Base-by-base conservation (phyloP, 2,329 filamentous ascomycete species). In the Colletotrichum nymphaeae region DNA sequence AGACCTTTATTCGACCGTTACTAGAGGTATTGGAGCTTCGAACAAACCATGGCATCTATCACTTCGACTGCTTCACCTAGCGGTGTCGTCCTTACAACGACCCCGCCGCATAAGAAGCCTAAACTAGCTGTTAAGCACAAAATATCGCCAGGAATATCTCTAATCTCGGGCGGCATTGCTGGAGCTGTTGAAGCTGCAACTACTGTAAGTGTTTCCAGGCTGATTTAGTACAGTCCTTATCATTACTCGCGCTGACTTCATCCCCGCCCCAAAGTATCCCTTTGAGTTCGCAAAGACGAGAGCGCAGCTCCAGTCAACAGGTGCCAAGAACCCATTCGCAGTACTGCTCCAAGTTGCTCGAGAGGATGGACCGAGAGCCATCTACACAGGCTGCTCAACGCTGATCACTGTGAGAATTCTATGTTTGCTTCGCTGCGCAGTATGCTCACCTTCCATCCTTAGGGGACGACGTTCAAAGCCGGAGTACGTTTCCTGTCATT, bases 251-350 rank as follows among this genome's bases (percentile, higher is more conserved):
- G 32, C 32, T 55, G 7, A 19, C 28, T 19, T 5, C 5, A 8
- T 7, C 52, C 11, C 3, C 52, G 1, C 11, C 9, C 32, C 32
- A 12, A 42, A 87, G 83, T 92, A 92, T 79, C 91, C 91, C 0
- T 89, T 93, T 76, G 91, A 93, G 78, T 93, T 92, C 76, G 90
- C 91, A 67, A 93, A 93, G 80, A 93, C 91, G 0, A 84, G 89
- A 67, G 86, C 90, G 3, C 90, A 93, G 75, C 83, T 92, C n/a
- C 83, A 80, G 8, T 65, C 83, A 57, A 81, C 77, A 53, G 69
- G 72, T 1, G 79, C 84, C 19, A 83, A 83, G 53, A 93, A 93
- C 67, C 91, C 90, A 0, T 89, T 92, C 76, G 76, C 82, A 0
- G 86, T 93, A 6, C 88, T 93, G 37, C 69, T 81, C 5, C 82